Percentiles rank a stretch among this genome's conserved stretches.
Conservation (phyloP, 2,329 filamentous ascomycete genomes). For the Epichloe bromicola region DNA sequence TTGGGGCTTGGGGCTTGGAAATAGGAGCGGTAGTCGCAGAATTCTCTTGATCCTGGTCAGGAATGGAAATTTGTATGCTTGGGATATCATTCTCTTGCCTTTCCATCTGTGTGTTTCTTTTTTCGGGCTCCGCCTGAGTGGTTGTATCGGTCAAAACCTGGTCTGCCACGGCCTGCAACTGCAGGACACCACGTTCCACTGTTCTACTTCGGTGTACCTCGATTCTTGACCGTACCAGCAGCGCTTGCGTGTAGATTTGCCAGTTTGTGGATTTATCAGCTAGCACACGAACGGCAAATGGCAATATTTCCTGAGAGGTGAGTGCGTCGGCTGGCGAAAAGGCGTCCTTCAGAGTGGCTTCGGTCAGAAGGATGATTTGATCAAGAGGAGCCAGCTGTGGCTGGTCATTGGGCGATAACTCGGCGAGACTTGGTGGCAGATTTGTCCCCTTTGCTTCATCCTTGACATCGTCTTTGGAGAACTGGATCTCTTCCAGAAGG, state of each 20-base stretch:
- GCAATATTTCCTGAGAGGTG: slow-evolving; percentile 85
- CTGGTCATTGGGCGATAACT: slow-evolving; percentile 64
- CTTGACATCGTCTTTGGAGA: slow-evolving; percentile 42
- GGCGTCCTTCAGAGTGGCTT: slow-evolving; percentile 78
- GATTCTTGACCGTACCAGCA: slow-evolving; percentile 79
- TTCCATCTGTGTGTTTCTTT: slow-evolving; percentile 13
- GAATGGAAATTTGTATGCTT: slow-evolving; percentile 30
- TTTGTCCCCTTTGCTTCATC: slow-evolving; percentile 21
- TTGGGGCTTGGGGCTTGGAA: slow-evolving; percentile 32
- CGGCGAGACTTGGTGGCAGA: slow-evolving; percentile 48
- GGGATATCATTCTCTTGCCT: slow-evolving; percentile 25
- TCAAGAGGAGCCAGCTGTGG: slow-evolving; percentile 73
- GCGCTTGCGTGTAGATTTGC: slow-evolving; percentile 92
- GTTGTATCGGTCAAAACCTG: slow-evolving; percentile 81
- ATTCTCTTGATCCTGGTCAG: slow-evolving; percentile 16
- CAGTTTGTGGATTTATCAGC: slow-evolving; percentile 87
- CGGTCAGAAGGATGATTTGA: slow-evolving; percentile 80
- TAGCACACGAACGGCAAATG: slow-evolving; percentile 79
- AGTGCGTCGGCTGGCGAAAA: slow-evolving; percentile 71
- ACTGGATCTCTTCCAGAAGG: slow-evolving; percentile 74
- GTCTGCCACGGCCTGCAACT: slow-evolving; percentile 89
- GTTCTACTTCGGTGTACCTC: slow-evolving; percentile 81
- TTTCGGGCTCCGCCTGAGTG: slow-evolving; percentile 18
- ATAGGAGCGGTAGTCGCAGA: slow-evolving; percentile 2
- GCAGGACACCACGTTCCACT: slow-evolving; percentile 75